These are phyloP conservation scores for Verticillium isaacii DNA, from an alignment of 2,329 filamentous ascomycete species.

Conservation along the genomic window DNA sequence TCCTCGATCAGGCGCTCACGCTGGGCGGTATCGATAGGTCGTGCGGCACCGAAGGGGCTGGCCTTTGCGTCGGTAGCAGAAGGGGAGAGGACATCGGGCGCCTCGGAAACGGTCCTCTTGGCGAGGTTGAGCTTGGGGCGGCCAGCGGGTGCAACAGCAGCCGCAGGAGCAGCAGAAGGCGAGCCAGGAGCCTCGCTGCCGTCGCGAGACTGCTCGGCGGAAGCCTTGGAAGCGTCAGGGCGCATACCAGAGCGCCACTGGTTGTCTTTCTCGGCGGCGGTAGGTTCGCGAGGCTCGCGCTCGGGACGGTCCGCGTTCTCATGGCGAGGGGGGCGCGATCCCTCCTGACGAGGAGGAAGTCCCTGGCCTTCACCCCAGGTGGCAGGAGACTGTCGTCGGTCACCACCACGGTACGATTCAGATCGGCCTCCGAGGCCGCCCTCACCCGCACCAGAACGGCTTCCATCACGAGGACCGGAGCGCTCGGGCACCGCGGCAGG, in stretches of 20 bases:
- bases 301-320: conserved; percentile 68
- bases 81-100: conserved; percentile 43
- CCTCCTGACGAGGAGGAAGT: conserved; percentile 55
- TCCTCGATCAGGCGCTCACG: conserved; percentile 88
- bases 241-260: conserved; percentile 92
- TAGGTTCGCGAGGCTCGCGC: conserved; percentile 64
- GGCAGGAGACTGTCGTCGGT: conserved; percentile 65
- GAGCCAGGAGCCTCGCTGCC: conserved; percentile 73
- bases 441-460: conserved; percentile 50
- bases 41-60: conserved; percentile 89
- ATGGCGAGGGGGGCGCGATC: conserved; percentile 73
- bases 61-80: conserved; percentile 69
- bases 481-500: conserved; percentile 55
- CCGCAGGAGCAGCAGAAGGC: conserved; percentile 44
- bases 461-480: conserved; percentile 47
- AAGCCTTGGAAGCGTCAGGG: conserved; percentile 62
- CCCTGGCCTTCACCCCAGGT: conserved; percentile 66
- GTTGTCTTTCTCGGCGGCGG: conserved; percentile 86
- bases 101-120: conserved; percentile 87
- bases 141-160: conserved; percentile 45
- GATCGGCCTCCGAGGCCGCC: conserved; percentile 40
- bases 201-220: conserved; percentile 64
- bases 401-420: conserved; percentile 51
- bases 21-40: conserved; percentile 88
- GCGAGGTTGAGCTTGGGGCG: conserved; percentile 82